Conservation (phyloP, 768 basidiomycete species). For the Pisolithus microcarpus region DNA sequence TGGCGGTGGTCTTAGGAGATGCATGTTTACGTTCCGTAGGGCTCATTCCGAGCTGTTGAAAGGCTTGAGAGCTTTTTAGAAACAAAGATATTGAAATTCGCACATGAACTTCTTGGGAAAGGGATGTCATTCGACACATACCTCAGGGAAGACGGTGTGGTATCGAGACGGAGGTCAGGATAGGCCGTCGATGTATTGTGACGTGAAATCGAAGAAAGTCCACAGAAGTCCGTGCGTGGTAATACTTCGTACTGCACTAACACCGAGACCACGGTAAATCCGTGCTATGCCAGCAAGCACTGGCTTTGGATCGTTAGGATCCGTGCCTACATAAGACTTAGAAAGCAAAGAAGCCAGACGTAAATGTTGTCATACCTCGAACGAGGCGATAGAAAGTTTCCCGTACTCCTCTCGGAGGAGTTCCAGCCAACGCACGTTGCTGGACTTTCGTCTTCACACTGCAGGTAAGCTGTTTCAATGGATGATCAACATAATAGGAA, state of each 20-base stretch:
- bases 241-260: conserved; percentile 86
- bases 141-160: background rate
- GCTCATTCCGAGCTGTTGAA: too few relatives aligned
- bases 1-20: background rate
- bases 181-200: conserved; percentile 63
- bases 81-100: background rate
- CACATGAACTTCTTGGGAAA: background rate
- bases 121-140: background rate
- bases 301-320: conserved; percentile 70
- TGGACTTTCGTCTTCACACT: conserved; percentile 96
- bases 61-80: background rate
- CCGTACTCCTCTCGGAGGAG: conserved; percentile 58
- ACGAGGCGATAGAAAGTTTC: conserved; percentile 76
- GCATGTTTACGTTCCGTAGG: background rate
- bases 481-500: background rate
- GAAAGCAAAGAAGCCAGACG: conserved; percentile 1
- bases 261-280: conserved; percentile 90
- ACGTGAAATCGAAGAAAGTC: conserved; percentile 84
- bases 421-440: conserved; percentile 80
- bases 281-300: conserved; percentile 70
- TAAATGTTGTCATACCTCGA: conserved; percentile 46
- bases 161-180: conserved; percentile 23
- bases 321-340: conserved; percentile 48
- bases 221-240: conserved; percentile 91
- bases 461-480: conserved; percentile 3